Evolutionary conservation across 768 basidiomycete species (phyloP).

Genomic region (Hydnomerulius pinastri): DNA sequence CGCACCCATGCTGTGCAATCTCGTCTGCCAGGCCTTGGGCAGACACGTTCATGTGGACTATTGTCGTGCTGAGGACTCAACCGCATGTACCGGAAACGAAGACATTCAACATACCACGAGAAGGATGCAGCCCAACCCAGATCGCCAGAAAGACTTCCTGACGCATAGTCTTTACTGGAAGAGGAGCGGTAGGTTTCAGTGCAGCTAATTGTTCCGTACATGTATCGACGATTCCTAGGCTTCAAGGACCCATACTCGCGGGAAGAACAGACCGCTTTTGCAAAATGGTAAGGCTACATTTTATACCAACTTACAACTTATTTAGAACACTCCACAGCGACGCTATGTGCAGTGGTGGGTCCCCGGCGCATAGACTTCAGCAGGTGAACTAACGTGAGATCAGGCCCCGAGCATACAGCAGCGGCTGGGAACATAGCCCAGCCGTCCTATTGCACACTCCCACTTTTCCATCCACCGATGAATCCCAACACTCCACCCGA

Average conservation of each 20-base stretch:
- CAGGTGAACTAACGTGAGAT: not conserved
- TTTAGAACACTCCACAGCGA: constrained; percentile 32
- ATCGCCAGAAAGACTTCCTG: constrained; percentile 49
- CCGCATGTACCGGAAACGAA: constrained; percentile 33
- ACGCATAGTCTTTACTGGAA: constrained; percentile 53
- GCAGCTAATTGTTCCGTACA: not conserved
- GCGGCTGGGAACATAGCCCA: constrained; percentile 35
- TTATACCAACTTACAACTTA: not conserved
- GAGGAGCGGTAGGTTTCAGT: constrained; percentile 41
- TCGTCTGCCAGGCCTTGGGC: constrained; percentile 50
- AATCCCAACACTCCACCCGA: constrained; percentile 39
- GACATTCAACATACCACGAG: constrained; percentile 46
- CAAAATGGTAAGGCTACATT: constrained; percentile 41
- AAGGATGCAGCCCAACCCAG: constrained; percentile 44
- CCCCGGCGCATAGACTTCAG: not conserved
- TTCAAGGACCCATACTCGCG: constrained; percentile 59
- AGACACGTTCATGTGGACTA: constrained; percentile 54
- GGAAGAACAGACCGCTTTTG: constrained; percentile 50
- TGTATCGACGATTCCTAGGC: constrained; percentile 30
- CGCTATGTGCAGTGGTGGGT: constrained; percentile 44
- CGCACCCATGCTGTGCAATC: constrained; percentile 57
- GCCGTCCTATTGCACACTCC: constrained; percentile 53
- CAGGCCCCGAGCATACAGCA: constrained; percentile 49
- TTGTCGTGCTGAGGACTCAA: constrained; percentile 39
- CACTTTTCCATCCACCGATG: constrained; percentile 46